These are phyloP conservation scores for Backusella liffmaniae DNA, from an alignment of 192 early-diverging fungal species.

Conservation along the genomic window DNA sequence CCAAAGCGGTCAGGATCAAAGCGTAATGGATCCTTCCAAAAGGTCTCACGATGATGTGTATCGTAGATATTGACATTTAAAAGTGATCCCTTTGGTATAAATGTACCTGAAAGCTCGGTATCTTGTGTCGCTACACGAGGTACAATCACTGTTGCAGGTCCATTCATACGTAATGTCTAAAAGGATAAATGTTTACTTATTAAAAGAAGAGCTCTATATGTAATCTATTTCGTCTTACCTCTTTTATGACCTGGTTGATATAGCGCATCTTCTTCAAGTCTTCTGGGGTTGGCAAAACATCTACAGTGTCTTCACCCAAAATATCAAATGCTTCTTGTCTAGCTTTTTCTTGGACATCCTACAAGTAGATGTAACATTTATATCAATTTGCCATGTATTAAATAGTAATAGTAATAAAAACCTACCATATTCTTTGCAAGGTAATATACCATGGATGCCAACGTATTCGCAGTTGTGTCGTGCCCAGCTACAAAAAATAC, in stretches of 20 bases:
- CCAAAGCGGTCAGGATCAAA: constrained; percentile 54
- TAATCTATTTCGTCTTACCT: constrained; percentile 11
- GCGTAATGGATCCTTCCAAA: constrained; percentile 41
- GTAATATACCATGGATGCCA: constrained; percentile 46
- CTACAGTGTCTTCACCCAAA: constrained; percentile 48
- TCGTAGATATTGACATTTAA: constrained; percentile 13
- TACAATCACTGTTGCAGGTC: not conserved
- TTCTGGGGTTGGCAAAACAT: constrained; percentile 48
- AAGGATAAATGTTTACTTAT: not conserved
- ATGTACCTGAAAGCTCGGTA: constrained; percentile 9
- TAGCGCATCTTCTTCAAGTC: constrained; percentile 53
- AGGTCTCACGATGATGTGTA: constrained; percentile 9
- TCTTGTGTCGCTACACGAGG: constrained; percentile 23
- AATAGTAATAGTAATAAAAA: constrained; percentile 38
- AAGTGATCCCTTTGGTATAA: constrained; percentile 29
- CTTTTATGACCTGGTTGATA: constrained; percentile 53
- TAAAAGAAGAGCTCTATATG: not conserved
- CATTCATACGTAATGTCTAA: constrained; percentile 22
- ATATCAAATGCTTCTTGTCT: constrained; percentile 52
- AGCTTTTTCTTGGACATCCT: constrained; percentile 53
- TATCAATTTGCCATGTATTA: constrained; percentile 6
- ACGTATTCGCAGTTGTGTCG: constrained; percentile 57
- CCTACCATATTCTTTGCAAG: constrained; percentile 47
- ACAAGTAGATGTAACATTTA: constrained; percentile 9
- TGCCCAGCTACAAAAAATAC: constrained; percentile 44